phyloP scores from a whole-genome alignment of 2,329 filamentous ascomycete genomes.

The Venturia nashicola region DNA sequence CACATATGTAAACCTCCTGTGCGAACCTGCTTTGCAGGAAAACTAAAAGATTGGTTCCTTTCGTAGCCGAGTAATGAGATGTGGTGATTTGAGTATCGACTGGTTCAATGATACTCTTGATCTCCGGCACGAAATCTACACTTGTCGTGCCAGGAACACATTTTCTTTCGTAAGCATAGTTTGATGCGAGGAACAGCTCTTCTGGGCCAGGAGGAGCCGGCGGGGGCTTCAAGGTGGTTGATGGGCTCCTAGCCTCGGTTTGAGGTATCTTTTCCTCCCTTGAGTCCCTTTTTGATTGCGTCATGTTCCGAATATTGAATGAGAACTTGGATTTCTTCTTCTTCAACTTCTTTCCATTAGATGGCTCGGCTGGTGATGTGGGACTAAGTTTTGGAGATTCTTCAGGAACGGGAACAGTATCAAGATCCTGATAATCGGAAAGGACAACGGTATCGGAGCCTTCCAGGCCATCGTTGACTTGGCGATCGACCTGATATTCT shows the following conservation, averaged over 20 bases:
- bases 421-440: not conserved
- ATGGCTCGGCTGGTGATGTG: not conserved
- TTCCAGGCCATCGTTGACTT: conserved; percentile 38
- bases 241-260: not conserved
- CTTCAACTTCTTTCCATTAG: not conserved
- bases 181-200: not conserved
- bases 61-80: conserved; percentile 79
- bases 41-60: conserved; percentile 58
- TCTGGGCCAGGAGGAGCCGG: not conserved
- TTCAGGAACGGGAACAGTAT: not conserved
- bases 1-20: conserved; percentile 81
- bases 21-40: conserved; percentile 75
- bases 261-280: not conserved
- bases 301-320: not conserved
- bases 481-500: conserved; percentile 52
- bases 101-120: conserved; percentile 16
- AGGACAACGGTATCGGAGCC: conserved; percentile 34
- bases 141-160: not conserved
- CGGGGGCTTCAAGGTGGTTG: not conserved
- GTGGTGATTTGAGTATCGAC: conserved; percentile 49
- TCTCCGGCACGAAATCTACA: conserved; percentile 19
- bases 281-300: not conserved
- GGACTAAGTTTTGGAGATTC: not conserved
- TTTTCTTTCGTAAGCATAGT: not conserved
- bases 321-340: conserved; percentile 11